Conservation (phyloP, 495 filamentous ascomycete species). For the Immersiella caudata region DNA sequence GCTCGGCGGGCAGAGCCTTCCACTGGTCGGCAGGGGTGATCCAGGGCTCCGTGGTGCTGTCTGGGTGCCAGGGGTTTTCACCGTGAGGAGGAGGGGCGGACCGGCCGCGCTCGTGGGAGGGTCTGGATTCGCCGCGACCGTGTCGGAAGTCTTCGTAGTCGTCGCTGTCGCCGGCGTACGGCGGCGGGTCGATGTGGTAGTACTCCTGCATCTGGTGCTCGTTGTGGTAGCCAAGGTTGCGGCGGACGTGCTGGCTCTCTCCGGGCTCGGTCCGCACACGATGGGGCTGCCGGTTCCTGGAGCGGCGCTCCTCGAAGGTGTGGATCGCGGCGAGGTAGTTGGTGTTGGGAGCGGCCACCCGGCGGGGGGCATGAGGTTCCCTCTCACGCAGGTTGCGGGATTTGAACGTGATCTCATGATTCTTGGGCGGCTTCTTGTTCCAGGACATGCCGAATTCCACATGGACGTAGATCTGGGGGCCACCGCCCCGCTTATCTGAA, state of each 20-base stretch:
- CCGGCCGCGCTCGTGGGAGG: slow-evolving; percentile 43
- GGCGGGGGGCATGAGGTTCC: slow-evolving; percentile 44
- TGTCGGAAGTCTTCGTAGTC: slow-evolving; percentile 27
- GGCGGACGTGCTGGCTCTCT: slow-evolving; percentile 4
- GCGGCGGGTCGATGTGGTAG: slow-evolving; percentile 27
- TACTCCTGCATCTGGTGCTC: slow-evolving; percentile 39
- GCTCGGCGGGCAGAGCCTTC: slow-evolving; percentile 46
- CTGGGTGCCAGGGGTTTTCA: slow-evolving; percentile 45
- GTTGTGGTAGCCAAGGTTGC: slow-evolving; percentile 21
- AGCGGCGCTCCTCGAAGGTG: slow-evolving; percentile 36
- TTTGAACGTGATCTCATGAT: slow-evolving; percentile 48
- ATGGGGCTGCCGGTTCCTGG: slow-evolving; percentile 28
- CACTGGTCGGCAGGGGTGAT: slow-evolving; percentile 25
- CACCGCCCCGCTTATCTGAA: slow-evolving; percentile 25
- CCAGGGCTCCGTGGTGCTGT: background rate
- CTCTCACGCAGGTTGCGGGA: slow-evolving; percentile 46
- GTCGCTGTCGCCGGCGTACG: slow-evolving; percentile 20
- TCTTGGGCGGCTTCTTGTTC: slow-evolving; percentile 42
- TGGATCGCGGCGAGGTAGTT: slow-evolving; percentile 44
- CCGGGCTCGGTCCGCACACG: slow-evolving; percentile 8
- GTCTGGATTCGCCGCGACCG: slow-evolving; percentile 34
- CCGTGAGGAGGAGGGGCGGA: slow-evolving; percentile 50
- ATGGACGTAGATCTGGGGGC: slow-evolving; percentile 50
- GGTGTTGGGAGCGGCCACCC: slow-evolving; percentile 43
- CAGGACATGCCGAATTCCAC: slow-evolving; percentile 52